A percentile compares a stretch with the other conserved stretches of the same genome.
These are phyloP conservation scores for Ceratobasidium sp. DNA, from an alignment of 1,284 basidiomycete species.

Conservation along the genomic window DNA sequence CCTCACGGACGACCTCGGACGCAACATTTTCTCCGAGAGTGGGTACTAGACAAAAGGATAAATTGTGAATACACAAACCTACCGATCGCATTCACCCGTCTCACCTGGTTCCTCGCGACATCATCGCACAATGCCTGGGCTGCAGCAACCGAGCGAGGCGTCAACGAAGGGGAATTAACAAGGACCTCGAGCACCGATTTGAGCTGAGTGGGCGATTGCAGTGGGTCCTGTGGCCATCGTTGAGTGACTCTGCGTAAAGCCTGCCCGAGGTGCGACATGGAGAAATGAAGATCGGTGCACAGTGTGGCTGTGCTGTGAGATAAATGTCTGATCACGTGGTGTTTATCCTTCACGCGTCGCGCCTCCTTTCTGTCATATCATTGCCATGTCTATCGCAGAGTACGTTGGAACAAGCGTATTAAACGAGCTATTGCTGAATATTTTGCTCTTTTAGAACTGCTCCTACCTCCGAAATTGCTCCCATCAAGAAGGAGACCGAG, in stretches of 20 bases:
- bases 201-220: slow-evolving; percentile 15
- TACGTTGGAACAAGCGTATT: neutral
- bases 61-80: neutral
- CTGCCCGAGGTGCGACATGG: neutral
- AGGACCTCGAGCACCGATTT: slow-evolving; percentile 14
- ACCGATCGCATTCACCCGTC: neutral
- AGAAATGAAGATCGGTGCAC: neutral
- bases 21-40: slow-evolving; percentile 23
- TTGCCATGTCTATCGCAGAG: slow-evolving; percentile 20
- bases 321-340: slow-evolving; percentile 4
- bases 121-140: slow-evolving; percentile 23
- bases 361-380: neutral
- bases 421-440: neutral
- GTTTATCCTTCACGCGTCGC: slow-evolving; percentile 36
- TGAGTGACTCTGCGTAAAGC: neutral
- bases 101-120: slow-evolving; percentile 14
- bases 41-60: slow-evolving; percentile 2
- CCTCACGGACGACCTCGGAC: slow-evolving; percentile 4
- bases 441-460: neutral
- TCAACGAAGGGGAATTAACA: slow-evolving; percentile 6
- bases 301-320: neutral
- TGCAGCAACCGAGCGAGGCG: slow-evolving; percentile 1
- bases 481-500: neutral
- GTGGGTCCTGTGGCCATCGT: slow-evolving; percentile 25
- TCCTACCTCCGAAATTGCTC: neutral